Evolutionary conservation across 139 green algal species (phyloP).

Genomic region (Coelastrella sp.): DNA sequence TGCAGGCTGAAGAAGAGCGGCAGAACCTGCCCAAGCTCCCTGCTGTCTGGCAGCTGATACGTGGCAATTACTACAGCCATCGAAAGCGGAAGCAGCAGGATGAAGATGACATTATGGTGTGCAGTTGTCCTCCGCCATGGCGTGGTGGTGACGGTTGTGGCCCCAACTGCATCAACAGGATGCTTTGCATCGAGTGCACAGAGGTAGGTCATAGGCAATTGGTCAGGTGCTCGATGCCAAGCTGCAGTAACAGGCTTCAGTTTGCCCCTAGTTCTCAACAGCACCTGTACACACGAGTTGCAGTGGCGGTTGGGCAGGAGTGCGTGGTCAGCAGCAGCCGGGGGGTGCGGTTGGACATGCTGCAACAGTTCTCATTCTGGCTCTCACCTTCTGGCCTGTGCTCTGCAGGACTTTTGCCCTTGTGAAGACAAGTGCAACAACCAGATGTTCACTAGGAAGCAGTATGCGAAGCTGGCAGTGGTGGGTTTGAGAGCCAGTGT

Average conservation of each 20-base stretch:
- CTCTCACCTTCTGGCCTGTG: not conserved
- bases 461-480: constrained; percentile 89
- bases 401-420: constrained; percentile 88
- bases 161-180: constrained; percentile 94
- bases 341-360: no score
- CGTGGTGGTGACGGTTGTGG: constrained; percentile 84
- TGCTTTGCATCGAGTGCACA: constrained; percentile 95
- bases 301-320: no score
- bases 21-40: constrained; percentile 62
- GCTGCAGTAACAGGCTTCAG: no score
- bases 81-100: constrained; percentile 81
- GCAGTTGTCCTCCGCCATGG: constrained; percentile 84
- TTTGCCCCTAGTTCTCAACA: no score
- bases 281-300: no score
- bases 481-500: constrained; percentile 46
- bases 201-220: constrained; percentile 10
- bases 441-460: constrained; percentile 88
- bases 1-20: constrained; percentile 50
- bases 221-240: no score
- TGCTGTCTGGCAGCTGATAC: constrained; percentile 87
- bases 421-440: constrained; percentile 94
- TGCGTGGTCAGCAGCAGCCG: no score
- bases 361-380: no score
- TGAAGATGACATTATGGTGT: constrained; percentile 97
- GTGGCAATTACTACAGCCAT: constrained; percentile 87